Evolutionary conservation across 225 moss, liverwort and hornwort genomes (phyloP).

Genomic region (Rhytidiadelphus loreus): DNA sequence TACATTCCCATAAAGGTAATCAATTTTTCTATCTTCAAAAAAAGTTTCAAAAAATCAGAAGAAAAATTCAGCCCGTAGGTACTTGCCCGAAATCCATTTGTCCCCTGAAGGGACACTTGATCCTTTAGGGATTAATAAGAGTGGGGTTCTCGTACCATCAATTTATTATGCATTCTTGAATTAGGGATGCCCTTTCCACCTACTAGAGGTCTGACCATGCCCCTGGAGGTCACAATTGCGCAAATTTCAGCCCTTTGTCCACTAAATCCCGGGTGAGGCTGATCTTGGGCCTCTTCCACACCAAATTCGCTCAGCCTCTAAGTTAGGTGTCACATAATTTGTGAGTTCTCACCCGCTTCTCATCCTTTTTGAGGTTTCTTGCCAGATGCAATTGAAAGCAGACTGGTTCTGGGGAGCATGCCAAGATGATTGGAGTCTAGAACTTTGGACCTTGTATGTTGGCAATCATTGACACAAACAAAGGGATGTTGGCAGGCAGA

Average conservation of each 20-base stretch:
- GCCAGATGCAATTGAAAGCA: not conserved
- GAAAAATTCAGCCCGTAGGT: too few species aligned
- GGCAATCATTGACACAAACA: not conserved
- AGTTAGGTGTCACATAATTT: not conserved
- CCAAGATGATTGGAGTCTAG: not conserved
- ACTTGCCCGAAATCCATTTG: too few species aligned
- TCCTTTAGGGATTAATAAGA: too few species aligned
- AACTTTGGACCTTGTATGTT: not conserved
- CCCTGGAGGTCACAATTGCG: rapidly evolving
- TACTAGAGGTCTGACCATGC: rapidly evolving
- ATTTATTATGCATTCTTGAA: too few species aligned
- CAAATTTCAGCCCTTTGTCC: too few species aligned
- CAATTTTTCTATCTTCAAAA: too few species aligned
- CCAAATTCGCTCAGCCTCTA: not conserved
- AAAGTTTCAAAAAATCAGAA: too few species aligned
- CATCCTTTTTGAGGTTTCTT: not conserved
- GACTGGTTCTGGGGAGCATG: not conserved
- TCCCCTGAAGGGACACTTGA: too few species aligned
- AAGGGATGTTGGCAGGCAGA: not conserved
- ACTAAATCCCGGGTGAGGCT: rapidly evolving
- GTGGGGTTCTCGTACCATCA: too few species aligned
- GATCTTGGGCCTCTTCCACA: rapidly evolving
- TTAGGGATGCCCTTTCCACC: rapidly evolving
- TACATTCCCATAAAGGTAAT: too few species aligned
- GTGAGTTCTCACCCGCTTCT: not conserved